Evolutionary conservation across 192 early-diverging fungal species (phyloP).

Genomic region (Coemansia sp.): DNA sequence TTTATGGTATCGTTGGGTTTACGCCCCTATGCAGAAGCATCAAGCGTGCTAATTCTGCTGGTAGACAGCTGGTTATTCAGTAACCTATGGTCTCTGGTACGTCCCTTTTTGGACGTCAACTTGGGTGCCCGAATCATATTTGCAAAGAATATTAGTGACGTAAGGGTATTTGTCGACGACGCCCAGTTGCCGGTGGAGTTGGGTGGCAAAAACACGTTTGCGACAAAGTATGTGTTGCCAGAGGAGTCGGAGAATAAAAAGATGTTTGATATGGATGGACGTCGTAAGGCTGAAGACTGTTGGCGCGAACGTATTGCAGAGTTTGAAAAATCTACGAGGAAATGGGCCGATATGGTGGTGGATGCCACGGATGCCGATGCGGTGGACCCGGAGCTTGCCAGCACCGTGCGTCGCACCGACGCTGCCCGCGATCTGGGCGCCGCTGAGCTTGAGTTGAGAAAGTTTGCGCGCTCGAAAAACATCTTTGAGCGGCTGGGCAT

Average conservation of each 20-base stretch:
- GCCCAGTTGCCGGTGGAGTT: constrained; percentile 36
- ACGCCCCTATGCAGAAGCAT: constrained; percentile 34
- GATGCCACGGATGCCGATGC: neutral
- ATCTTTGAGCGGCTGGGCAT: constrained; percentile 23
- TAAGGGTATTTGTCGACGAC: constrained; percentile 35
- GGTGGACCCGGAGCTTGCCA: neutral
- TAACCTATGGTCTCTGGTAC: constrained; percentile 46
- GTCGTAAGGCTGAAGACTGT: constrained; percentile 23
- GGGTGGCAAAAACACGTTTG: constrained; percentile 30
- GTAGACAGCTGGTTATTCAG: constrained; percentile 54
- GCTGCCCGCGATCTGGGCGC: constrained; percentile 18
- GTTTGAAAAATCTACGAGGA: constrained; percentile 29
- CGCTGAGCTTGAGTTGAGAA: constrained; percentile 33
- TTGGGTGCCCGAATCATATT: constrained; percentile 48
- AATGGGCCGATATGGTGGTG: constrained; percentile 21
- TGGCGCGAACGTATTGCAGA: constrained; percentile 31
- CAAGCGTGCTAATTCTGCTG: constrained; percentile 43
- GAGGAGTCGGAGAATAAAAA: constrained; percentile 28
- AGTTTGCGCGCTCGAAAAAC: constrained; percentile 28
- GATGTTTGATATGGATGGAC: constrained; percentile 33
- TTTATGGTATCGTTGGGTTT: constrained; percentile 38
- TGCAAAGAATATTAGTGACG: constrained; percentile 37
- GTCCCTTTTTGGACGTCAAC: constrained; percentile 43
- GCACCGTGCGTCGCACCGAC: constrained; percentile 14
- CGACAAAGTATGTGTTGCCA: constrained; percentile 16